phyloP scores from a whole-genome alignment of 345 rosid species.

The Murraya koenigii region DNA sequence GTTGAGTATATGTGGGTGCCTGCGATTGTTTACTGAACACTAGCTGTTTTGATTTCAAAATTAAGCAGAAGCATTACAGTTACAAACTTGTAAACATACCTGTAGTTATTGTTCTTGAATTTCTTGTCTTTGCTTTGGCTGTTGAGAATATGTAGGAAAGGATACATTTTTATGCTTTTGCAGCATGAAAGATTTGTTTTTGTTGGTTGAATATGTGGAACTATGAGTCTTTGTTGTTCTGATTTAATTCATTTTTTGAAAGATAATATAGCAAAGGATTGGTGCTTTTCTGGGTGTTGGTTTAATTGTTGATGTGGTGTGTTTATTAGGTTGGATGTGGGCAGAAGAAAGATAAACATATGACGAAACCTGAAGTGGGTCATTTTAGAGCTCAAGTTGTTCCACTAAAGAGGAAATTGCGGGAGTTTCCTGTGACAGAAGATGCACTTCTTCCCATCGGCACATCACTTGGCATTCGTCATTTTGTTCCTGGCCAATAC shows the following conservation, averaged over 20 bases:
- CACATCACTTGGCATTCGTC: constrained; percentile 66
- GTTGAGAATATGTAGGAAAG: background rate
- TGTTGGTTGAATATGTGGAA: background rate
- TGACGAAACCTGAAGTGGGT: constrained; percentile 88
- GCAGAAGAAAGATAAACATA: constrained; percentile 91
- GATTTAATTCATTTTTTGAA: background rate
- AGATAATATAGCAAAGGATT: background rate
- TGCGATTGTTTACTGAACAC: no score
- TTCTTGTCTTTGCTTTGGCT: no score
- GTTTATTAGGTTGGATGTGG: constrained; percentile 86
- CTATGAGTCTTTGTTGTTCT: background rate
- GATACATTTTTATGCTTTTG: background rate
- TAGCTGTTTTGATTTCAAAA: background rate
- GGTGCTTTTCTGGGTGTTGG: background rate
- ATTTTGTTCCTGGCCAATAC: constrained; percentile 89
- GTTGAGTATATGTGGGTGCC: background rate
- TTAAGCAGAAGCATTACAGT: no score
- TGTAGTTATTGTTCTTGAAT: no score
- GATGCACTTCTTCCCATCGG: constrained; percentile 90
- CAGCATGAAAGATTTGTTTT: background rate
- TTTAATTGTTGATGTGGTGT: constrained; percentile 29
- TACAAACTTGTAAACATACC: no score
- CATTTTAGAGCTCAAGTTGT: constrained; percentile 98
- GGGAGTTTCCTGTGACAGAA: constrained; percentile 91
- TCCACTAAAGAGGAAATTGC: constrained; percentile 86